Percentiles rank a stretch among this genome's conserved stretches.
These are phyloP conservation scores for Neoboletus magnificus DNA, from an alignment of 768 basidiomycete genomes.

Conservation along the genomic window DNA sequence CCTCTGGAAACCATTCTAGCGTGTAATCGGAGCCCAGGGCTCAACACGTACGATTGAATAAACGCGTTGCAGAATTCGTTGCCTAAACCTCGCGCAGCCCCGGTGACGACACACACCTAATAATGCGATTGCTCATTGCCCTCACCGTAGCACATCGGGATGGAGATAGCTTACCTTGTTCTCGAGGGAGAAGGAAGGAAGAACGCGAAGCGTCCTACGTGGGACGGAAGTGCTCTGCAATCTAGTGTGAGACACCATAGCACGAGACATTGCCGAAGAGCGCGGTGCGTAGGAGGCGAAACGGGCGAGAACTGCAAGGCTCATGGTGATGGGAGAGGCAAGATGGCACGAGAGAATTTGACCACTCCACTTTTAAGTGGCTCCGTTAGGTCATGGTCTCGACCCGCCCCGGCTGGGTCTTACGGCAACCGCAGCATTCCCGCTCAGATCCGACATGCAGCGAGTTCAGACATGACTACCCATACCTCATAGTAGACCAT, in stretches of 20 bases:
- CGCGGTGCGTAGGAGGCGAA: constrained; percentile 16
- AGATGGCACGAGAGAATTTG: constrained; percentile 15
- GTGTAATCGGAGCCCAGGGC: background rate
- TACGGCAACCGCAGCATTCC: constrained; percentile 6
- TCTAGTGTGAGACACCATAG: constrained; percentile 8
- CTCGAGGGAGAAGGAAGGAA: constrained; percentile 76
- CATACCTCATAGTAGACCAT: constrained; percentile 32
- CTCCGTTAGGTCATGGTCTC: constrained; percentile 1
- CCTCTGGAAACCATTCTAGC: constrained; percentile 48
- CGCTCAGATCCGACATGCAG: constrained; percentile 18
- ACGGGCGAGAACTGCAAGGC: constrained; percentile 24
- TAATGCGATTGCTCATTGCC: background rate
- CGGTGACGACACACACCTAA: constrained; percentile 89
- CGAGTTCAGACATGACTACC: constrained; percentile 20
- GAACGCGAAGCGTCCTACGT: constrained; percentile 42
- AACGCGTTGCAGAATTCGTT: constrained; percentile 90
- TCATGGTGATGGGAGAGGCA: constrained; percentile 28
- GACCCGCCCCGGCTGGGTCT: constrained; percentile 8
- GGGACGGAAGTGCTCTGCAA: constrained; percentile 28
- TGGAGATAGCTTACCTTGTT: constrained; percentile 52
- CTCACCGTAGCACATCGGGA: background rate
- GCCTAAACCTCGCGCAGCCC: constrained; percentile 88
- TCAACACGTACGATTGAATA: constrained; percentile 60
- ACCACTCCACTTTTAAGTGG: constrained; percentile 20
- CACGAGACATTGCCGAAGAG: constrained; percentile 12